Evolutionary conservation across 1,139 yeast species (phyloP), one percentile per base, ranked within the genome.

Genomic region (Meyerozyma athensensis): DNA sequence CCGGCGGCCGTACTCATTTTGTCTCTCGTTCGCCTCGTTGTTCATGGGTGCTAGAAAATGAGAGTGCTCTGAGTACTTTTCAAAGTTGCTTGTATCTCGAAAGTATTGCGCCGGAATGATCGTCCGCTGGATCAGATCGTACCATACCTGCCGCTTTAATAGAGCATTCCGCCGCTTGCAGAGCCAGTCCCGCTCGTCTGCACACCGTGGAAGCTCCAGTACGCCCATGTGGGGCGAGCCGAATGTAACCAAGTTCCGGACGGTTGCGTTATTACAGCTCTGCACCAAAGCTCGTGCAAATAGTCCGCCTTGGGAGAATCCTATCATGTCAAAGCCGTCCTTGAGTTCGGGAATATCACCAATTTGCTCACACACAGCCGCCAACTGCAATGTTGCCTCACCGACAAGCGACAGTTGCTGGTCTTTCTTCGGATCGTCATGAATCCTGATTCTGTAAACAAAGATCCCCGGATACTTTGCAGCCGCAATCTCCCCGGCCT

Each of bases 171-270:
- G 65, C 34, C 65, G 61, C 39, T 70, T 62, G 51, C 95, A 86
- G 1, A 81, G 39, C 77, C 85, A 79, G 49, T 81, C 85, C 5
- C 53, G 51, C 4, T 67, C 59, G 2, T 66, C 56, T 3, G 56
- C 57, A 54, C 95, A 85, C 5, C 68, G 56, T 0, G 90, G 90
- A 34, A 86, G 62, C 44, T 84, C 92, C 47, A 72, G 68, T 6
- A 85, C 77, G 3, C 95, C 95, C 61, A 80, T 73, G 50, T 86
- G 95, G 0, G 95, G 95, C 1, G 89, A 79, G 0, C 95, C 95
- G 60, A 82, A 84, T 0, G 95, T 81, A 12, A 85, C 64, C 36
- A 86, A 61, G 36, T 69, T 78, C 39, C 71, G 57, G 3, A 84
- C 65, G 3, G 68, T 63, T 1, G 81, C 61, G 38, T 64, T 62